These are phyloP conservation scores for Endocladia muricata DNA, from an alignment of 31 red algal genomes.

Conservation along the genomic window DNA sequence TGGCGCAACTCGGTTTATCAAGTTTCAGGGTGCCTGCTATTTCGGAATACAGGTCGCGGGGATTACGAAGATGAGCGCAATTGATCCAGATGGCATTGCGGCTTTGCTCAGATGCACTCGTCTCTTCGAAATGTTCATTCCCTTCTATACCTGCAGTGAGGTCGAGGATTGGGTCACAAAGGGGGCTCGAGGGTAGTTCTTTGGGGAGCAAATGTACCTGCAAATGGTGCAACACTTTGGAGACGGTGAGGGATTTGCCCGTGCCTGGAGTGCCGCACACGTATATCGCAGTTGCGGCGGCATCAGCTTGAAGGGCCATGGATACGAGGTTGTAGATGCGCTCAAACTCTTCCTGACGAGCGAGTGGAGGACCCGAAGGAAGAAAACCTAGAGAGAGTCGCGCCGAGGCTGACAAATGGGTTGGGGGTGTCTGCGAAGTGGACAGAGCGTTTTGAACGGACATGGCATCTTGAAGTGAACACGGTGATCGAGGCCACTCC, in stretches of 20 bases:
- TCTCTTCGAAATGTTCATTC: neutral
- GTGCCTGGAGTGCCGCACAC: constrained; percentile 76
- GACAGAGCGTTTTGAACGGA: no score
- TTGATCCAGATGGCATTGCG: constrained; percentile 6
- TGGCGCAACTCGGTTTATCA: neutral
- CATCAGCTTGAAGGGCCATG: neutral
- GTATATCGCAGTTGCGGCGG: constrained; percentile 32
- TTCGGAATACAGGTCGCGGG: neutral
- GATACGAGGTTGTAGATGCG: constrained; percentile 16
- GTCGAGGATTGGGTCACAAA: no score
- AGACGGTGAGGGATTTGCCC: constrained; percentile 71
- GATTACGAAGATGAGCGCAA: constrained; percentile 1
- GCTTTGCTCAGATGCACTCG: neutral
- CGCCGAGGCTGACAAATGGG: no score
- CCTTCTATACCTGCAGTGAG: neutral
- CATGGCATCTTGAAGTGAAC: no score
- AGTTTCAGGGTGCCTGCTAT: neutral
- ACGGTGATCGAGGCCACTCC: no score
- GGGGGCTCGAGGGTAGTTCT: neutral
- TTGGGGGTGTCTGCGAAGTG: no score
- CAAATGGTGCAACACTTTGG: constrained; percentile 12
- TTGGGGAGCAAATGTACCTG: no score
- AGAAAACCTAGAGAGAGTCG: constrained; percentile 13
- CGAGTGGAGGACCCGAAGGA: constrained; percentile 27
- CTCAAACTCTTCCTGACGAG: constrained; percentile 19